Base-by-base conservation (phyloP, 306 rosid genomes). In the Prunus padus region DNA sequence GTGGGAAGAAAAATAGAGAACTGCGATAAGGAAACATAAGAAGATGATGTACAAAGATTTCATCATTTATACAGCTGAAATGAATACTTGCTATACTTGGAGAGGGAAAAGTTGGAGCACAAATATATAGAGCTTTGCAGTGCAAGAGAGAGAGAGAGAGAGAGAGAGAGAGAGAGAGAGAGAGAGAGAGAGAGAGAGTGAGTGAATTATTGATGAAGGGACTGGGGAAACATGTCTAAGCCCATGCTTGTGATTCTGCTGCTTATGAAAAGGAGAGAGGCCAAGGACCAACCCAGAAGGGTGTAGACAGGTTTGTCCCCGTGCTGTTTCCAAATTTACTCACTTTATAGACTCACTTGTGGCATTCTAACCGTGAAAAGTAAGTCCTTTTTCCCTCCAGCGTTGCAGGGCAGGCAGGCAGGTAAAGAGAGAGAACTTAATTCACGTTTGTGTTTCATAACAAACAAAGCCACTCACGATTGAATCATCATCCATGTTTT, bases 201-300 rank as follows among this genome's bases (percentile, higher is more conserved):
- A 44, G 30, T 33, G 88, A 87, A 90, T 90, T 86, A 90, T 90
- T 88, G 93, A 79, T 86, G 52, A 77, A 67, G 90, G 82, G 84
- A 80, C 76, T 42, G 84, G 83, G 89, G 79, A 85, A 85, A 87
- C 89, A 83, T 84, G 89, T 81, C 80, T 84, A 71, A 78, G 81
- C 89, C 86, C 81, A 75, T 84, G 92, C 88, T 89, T 85, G 49
- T 87, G 81, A 83, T 71, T 86, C 88, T 82, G 88, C 79, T 87
- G 87, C 76, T 80, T 77, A 75, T 78, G 79, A 57, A 79, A 69
- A 47, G 55, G 51, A 33, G 82, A 40, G 70, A 81, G 56, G 76
- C 80, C 72, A 50, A 31, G 61, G 75, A 42, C 31, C 57, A 47
- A 25, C 62, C 52, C 57, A 46, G 49, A 77, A 78, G 51, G 61